Percentiles rank a stretch among this genome's conserved stretches.
phyloP scores from a whole-genome alignment of 1,139 yeast genomes.

The Candida tropicalis region DNA sequence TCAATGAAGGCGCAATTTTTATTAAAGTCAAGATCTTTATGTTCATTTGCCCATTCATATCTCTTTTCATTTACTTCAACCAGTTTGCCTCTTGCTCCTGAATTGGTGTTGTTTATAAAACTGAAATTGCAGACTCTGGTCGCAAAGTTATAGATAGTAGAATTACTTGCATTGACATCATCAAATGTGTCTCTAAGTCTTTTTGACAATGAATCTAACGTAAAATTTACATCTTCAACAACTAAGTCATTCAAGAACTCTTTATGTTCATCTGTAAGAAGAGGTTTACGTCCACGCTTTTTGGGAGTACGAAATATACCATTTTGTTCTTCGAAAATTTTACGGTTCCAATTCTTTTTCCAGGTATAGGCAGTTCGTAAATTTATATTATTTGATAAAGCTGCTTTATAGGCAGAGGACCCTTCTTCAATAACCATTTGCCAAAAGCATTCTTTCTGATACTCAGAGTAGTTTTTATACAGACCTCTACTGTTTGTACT shows the following conservation, averaged over 20 bases:
- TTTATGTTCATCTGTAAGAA: too few species aligned
- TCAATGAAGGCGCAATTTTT: too few species aligned
- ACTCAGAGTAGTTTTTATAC: neutral
- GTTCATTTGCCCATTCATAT: constrained; percentile 3
- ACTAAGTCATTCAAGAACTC: too few species aligned
- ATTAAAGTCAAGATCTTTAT: too few species aligned
- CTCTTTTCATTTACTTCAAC: constrained; percentile 1
- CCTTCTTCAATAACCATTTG: constrained; percentile 5
- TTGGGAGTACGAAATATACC: too few species aligned
- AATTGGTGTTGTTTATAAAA: too few species aligned
- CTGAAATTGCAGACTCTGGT: too few species aligned
- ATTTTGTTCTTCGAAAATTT: too few species aligned
- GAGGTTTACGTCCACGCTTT: too few species aligned
- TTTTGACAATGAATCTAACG: neutral
- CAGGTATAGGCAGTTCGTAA: constrained; percentile 9
- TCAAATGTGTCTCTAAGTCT: neutral
- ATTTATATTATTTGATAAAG: neutral
- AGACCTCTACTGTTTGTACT: neutral
- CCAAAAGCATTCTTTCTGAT: constrained; percentile 1
- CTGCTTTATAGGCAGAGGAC: constrained; percentile 5
- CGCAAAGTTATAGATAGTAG: too few species aligned
- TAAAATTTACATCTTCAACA: neutral
- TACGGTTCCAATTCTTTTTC: constrained; percentile 5
- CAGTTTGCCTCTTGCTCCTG: too few species aligned
- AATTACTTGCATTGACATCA: too few species aligned